phyloP scores from a whole-genome alignment of 2,329 filamentous ascomycete genomes.

The Hypoxylon sp. region DNA sequence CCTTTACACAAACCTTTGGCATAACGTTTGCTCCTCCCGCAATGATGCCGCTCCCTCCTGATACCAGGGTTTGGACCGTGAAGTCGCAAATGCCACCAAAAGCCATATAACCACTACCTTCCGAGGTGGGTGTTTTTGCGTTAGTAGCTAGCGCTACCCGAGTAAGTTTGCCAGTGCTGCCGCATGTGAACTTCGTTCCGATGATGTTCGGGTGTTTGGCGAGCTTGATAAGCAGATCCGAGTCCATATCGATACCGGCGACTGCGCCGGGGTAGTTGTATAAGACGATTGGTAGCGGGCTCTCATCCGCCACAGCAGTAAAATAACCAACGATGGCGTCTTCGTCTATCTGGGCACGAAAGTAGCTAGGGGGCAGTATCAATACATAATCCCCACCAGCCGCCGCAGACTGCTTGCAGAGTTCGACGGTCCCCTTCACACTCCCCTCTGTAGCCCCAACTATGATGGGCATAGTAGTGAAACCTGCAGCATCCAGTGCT shows the following conservation, averaged over 20 bases:
- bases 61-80: slow-evolving; percentile 83
- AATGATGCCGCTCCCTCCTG: slow-evolving; percentile 86
- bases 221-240: slow-evolving; percentile 85
- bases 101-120: slow-evolving; percentile 81
- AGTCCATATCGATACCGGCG: slow-evolving; percentile 90
- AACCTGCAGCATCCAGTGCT: slow-evolving; percentile 85
- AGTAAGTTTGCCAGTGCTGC: slow-evolving; percentile 90
- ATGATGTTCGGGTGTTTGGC: slow-evolving; percentile 86
- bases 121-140: slow-evolving; percentile 74
- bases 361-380: slow-evolving; percentile 86
- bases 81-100: slow-evolving; percentile 92
- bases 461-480: slow-evolving; percentile 81
- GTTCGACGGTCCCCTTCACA: slow-evolving; percentile 83
- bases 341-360: slow-evolving; percentile 82
- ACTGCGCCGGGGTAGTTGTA: slow-evolving; percentile 95
- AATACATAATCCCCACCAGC: slow-evolving; percentile 86
- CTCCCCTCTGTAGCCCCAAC: slow-evolving; percentile 86
- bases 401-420: slow-evolving; percentile 75
- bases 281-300: slow-evolving; percentile 82
- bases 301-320: slow-evolving; percentile 79
- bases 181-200: slow-evolving; percentile 93
- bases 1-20: slow-evolving; percentile 83
- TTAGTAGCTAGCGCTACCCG: slow-evolving; percentile 81
- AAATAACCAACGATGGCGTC: slow-evolving; percentile 81
- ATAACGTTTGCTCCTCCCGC: slow-evolving; percentile 88